Percentiles rank a stretch among this genome's conserved stretches.
These are phyloP conservation scores for Leccinum obscurum DNA, from an alignment of 768 basidiomycete species.

Conservation along the genomic window DNA sequence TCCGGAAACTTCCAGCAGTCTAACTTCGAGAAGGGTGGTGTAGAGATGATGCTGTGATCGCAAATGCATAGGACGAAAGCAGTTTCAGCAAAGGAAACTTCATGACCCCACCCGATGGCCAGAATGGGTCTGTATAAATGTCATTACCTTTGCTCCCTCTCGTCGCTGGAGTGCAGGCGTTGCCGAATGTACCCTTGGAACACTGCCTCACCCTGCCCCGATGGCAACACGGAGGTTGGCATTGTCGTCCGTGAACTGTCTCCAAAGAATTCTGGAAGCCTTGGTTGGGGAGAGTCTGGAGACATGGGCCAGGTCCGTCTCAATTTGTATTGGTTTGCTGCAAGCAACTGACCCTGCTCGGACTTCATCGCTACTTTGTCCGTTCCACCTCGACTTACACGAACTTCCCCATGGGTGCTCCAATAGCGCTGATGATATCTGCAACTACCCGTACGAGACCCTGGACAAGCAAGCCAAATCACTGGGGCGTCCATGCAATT, in stretches of 20 bases:
- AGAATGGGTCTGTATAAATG: constrained; percentile 56
- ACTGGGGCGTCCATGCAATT: constrained; percentile 87
- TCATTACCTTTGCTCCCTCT: background rate
- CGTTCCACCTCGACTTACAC: constrained; percentile 71
- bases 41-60: too few species aligned
- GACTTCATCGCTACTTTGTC: constrained; percentile 90
- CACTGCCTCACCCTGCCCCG: constrained; percentile 84
- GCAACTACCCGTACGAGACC: constrained; percentile 89
- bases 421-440: constrained; percentile 71
- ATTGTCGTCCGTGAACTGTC: constrained; percentile 91
- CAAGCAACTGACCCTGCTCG: constrained; percentile 13
- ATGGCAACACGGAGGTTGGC: constrained; percentile 95
- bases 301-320: constrained; percentile 84
- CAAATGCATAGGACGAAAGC: too few species aligned
- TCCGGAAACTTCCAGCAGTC: too few species aligned
- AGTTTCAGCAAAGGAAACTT: constrained; percentile 91
- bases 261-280: constrained; percentile 87
- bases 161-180: constrained; percentile 35
- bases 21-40: too few species aligned
- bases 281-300: constrained; percentile 94
- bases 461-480: constrained; percentile 71
- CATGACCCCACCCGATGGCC: constrained; percentile 82
- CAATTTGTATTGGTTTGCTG: background rate
- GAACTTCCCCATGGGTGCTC: constrained; percentile 89
- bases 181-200: constrained; percentile 99